Evolutionary conservation across 73 alveolate genomes (phyloP), one percentile per base, ranked within the genome.

Genomic region (Paramecium sexaurelia): DNA sequence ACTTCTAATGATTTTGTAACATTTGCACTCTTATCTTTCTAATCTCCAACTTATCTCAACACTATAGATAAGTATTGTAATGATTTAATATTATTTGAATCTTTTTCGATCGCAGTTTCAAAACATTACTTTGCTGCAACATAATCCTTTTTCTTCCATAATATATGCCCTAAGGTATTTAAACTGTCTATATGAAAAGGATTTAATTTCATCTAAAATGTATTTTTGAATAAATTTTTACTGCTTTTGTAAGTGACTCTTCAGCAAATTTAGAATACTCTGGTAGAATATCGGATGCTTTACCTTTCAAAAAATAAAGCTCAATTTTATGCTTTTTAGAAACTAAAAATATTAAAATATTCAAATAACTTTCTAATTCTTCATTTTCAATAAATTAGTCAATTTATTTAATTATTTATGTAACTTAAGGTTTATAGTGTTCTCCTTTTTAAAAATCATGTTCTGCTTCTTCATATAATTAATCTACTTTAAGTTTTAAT

Each of bases 71-170:
- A 47, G 41, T 85, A 85, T 85, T 56, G 15, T 20, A 85, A 36
- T 20, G 92, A 67, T 55, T 56, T 85, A 1, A 85, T 19, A 55
- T 85, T 85, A 33, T 85, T 85, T 36, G 90, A 75, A 45, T 78
- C 90, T 43, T 78, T 78, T 39, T 78, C 90, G 13, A 78, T 41
- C 2, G 55, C 90, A 24, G 68, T 41, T 78, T 78, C 90, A 33
- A 78, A 78, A 43, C 90, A 78, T 39, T 78, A 24, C 22, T 78
- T 78, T 6, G 90, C 90, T 22, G 90, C 90, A 1, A 40, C n/a
- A 43, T 40, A 78, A 78, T 78, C 90, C 24, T 43, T 78, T 61
- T 78, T 78, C 71, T 78, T 78, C 90, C 90, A 78, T 43, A 78
- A 40, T 36, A 78, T 78, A 45, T 78, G 90, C 22, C 90, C 90